These are phyloP conservation scores for Kregervanrija fluxuum DNA, from an alignment of 805 yeast genomes.

Conservation along the genomic window DNA sequence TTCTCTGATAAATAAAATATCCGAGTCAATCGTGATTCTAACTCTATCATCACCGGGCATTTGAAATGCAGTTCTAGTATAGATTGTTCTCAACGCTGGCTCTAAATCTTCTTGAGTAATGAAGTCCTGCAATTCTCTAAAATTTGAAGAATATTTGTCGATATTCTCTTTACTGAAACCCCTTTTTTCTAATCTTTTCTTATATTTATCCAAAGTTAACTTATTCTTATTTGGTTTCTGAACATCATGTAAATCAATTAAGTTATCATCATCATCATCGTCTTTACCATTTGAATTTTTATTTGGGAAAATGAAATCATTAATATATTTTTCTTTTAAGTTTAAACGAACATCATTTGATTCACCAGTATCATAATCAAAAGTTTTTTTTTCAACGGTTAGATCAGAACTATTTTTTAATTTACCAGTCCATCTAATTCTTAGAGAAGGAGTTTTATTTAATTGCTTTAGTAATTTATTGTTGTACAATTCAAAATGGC, in stretches of 20 bases:
- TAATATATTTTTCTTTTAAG: slow-evolving; percentile 76
- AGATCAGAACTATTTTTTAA: slow-evolving; percentile 71
- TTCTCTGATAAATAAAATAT: slow-evolving; percentile 81
- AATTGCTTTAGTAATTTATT: slow-evolving; percentile 63
- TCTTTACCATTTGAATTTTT: slow-evolving; percentile 1
- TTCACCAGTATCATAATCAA: slow-evolving; percentile 43
- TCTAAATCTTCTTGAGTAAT: slow-evolving; percentile 61
- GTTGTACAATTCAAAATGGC: slow-evolving; percentile 77
- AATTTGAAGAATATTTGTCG: slow-evolving; percentile 44
- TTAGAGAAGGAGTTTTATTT: slow-evolving; percentile 61
- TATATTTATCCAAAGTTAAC: slow-evolving; percentile 36
- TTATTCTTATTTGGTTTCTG: slow-evolving; percentile 21
- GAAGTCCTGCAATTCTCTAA: slow-evolving; percentile 54
- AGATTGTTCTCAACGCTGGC: slow-evolving; percentile 81
- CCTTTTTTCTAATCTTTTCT: slow-evolving; percentile 56
- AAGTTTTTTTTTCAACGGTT: slow-evolving; percentile 70
- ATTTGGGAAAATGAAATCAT: slow-evolving; percentile 46
- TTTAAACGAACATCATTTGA: slow-evolving; percentile 53
- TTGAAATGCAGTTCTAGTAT: slow-evolving; percentile 92
- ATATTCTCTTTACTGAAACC: slow-evolving; percentile 48
- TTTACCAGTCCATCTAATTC: slow-evolving; percentile 89
- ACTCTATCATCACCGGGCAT: slow-evolving; percentile 96
- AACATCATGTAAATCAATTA: slow-evolving; percentile 22
- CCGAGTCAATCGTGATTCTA: slow-evolving; percentile 85
- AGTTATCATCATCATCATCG: slow-evolving; percentile 35